A percentile compares a stretch with the other conserved stretches of the same genome.
These are phyloP conservation scores for Botrytis elliptica DNA, from an alignment of 2,329 filamentous ascomycete genomes.

Conservation along the genomic window DNA sequence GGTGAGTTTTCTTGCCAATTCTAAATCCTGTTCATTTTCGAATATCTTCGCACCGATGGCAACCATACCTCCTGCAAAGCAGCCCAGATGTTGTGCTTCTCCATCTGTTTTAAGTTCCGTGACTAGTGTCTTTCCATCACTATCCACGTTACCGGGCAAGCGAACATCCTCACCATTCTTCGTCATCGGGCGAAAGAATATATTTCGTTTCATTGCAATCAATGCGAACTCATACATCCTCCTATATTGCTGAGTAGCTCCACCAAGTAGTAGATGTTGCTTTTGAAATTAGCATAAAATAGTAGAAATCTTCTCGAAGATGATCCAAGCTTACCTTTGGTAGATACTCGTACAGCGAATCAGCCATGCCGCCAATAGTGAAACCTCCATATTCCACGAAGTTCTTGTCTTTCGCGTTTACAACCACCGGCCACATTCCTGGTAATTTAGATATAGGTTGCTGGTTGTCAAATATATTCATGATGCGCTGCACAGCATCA, in stretches of 20 bases:
- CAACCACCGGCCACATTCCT: slow-evolving; percentile 59
- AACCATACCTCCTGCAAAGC: slow-evolving; percentile 70
- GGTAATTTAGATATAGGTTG: slow-evolving; percentile 55
- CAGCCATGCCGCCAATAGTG: slow-evolving; percentile 53
- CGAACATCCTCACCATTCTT: slow-evolving; percentile 42
- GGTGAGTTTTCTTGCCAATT: slow-evolving; percentile 55
- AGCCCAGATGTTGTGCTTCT: slow-evolving; percentile 62
- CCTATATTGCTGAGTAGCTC: slow-evolving; percentile 24
- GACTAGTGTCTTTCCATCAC: slow-evolving; percentile 8
- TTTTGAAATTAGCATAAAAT: slow-evolving; percentile 1
- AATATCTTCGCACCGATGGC: slow-evolving; percentile 65
- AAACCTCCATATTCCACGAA: slow-evolving; percentile 38
- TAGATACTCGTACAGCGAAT: slow-evolving; percentile 64
- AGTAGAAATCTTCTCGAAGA: neutral
- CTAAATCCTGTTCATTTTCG: slow-evolving; percentile 50
- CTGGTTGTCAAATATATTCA: slow-evolving; percentile 51
- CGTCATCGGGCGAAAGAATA: slow-evolving; percentile 47
- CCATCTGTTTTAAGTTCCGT: slow-evolving; percentile 35
- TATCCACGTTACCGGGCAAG: slow-evolving; percentile 47
- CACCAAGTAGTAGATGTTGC: slow-evolving; percentile 28
- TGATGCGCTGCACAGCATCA: slow-evolving; percentile 58
- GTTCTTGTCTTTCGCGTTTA: slow-evolving; percentile 50
- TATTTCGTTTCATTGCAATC: slow-evolving; percentile 45
- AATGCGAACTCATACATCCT: slow-evolving; percentile 46
- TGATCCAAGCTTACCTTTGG: slow-evolving; percentile 43